Conservation (phyloP, 495 filamentous ascomycete species). For the Trichoderma asperelloides region DNA sequence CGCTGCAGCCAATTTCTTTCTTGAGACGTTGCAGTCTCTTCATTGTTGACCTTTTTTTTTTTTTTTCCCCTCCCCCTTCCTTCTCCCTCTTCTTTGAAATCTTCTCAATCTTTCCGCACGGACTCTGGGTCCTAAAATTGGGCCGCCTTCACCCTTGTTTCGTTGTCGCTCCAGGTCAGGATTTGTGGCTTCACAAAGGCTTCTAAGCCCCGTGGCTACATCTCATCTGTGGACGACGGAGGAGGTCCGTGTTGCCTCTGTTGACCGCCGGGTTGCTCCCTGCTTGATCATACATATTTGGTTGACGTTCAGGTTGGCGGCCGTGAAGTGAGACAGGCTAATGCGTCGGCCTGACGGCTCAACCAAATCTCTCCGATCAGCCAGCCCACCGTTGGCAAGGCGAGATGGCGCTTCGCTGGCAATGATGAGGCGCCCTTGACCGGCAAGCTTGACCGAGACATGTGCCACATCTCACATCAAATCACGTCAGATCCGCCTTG, state of each 20-base stretch:
- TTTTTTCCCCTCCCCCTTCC: background rate
- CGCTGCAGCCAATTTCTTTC: background rate
- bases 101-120: background rate
- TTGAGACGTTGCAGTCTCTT: background rate
- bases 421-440: background rate
- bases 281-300: background rate
- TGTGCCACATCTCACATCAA: background rate
- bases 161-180: background rate
- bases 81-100: background rate
- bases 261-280: background rate
- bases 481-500: background rate
- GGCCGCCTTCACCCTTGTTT: background rate
- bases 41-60: background rate
- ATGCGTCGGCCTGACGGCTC: background rate
- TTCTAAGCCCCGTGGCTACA: background rate
- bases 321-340: background rate
- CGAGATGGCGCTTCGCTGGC: background rate
- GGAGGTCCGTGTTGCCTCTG: background rate
- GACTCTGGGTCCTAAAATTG: slow-evolving; percentile 2
- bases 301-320: background rate
- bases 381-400: background rate
- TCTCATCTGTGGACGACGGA: background rate
- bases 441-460: background rate
- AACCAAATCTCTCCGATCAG: background rate
- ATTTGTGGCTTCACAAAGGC: background rate